A percentile compares a stretch with the other conserved stretches of the same genome.
Evolutionary conservation across 768 basidiomycete genomes (phyloP).

Genomic region (Leccinellum luteum): DNA sequence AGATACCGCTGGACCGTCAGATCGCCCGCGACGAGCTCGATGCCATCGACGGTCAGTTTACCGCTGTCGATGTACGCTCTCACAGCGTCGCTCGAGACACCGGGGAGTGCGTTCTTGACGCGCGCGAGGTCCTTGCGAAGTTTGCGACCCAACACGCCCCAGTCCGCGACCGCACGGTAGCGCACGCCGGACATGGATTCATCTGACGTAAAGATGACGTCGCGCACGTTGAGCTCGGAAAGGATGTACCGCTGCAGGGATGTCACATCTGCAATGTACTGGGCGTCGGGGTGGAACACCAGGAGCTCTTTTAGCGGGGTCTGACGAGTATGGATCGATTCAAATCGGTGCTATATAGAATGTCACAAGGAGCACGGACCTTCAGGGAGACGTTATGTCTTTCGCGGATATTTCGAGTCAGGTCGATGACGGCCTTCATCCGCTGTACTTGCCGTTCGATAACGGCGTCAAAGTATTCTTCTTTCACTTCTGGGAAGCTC

Average conservation of each 20-base stretch:
- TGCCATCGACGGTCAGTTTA: slow-evolving; percentile 82
- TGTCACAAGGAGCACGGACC: slow-evolving; percentile 42
- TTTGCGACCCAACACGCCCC: slow-evolving; percentile 91
- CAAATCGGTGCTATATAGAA: background rate
- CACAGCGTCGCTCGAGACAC: slow-evolving; percentile 77
- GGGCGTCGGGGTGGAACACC: slow-evolving; percentile 85
- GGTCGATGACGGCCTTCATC: slow-evolving; percentile 93
- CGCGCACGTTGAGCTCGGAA: slow-evolving; percentile 94
- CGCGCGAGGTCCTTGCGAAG: slow-evolving; percentile 87
- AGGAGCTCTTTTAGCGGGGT: slow-evolving; percentile 90
- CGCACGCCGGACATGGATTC: slow-evolving; percentile 83
- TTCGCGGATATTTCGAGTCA: slow-evolving; percentile 87
- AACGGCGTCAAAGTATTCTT: slow-evolving; percentile 90
- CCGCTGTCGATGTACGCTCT: slow-evolving; percentile 74
- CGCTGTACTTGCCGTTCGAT: slow-evolving; percentile 94
- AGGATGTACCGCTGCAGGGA: slow-evolving; percentile 85
- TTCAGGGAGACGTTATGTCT: slow-evolving; percentile 84
- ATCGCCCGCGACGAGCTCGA: slow-evolving; percentile 88
- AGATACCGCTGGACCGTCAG: slow-evolving; percentile 89
- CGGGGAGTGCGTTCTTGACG: slow-evolving; percentile 85
- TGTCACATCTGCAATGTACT: slow-evolving; percentile 83
- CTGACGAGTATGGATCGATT: slow-evolving; percentile 37
- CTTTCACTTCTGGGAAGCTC: slow-evolving; percentile 88
- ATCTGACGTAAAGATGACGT: slow-evolving; percentile 85
- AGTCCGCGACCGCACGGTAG: slow-evolving; percentile 92